Conservation (phyloP, 352 stramenopile genomes). For the Phytopythium helicoides region DNA sequence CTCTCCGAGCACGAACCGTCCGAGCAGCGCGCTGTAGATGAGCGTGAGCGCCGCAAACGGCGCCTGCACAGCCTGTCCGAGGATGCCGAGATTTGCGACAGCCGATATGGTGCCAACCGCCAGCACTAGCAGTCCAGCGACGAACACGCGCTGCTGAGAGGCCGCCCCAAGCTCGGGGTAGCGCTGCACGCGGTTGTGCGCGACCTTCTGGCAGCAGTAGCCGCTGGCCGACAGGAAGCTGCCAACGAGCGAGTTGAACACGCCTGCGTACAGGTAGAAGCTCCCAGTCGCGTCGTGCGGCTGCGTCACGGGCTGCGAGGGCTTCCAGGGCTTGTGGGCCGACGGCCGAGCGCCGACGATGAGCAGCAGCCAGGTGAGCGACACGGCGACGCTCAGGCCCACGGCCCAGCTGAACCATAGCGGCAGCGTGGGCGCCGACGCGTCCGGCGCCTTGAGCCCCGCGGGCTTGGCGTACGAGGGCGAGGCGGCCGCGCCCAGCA, state of each 20-base stretch:
- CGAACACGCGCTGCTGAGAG: constrained; percentile 60
- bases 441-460: too few species aligned
- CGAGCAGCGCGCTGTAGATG: constrained; percentile 74
- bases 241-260: constrained; percentile 73
- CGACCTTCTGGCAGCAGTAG: constrained; percentile 81
- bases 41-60: constrained; percentile 79
- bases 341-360: constrained; percentile 38
- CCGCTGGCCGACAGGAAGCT: constrained; percentile 76
- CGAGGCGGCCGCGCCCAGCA: constrained; percentile 13
- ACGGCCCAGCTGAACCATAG: constrained; percentile 51
- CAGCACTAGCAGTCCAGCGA: constrained; percentile 55
- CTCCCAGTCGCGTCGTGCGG: constrained; percentile 4
- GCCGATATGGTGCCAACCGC: constrained; percentile 67
- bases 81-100: constrained; percentile 67
- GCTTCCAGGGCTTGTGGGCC: not conserved
- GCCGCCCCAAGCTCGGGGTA: constrained; percentile 49
- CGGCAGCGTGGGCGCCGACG: constrained; percentile 20
- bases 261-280: constrained; percentile 59
- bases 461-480: not conserved
- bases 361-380: constrained; percentile 45
- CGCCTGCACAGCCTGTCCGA: constrained; percentile 72
- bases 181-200: constrained; percentile 53
- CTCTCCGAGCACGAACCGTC: constrained; percentile 61
- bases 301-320: not conserved
- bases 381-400: constrained; percentile 35